Evolutionary conservation across 2,329 filamentous ascomycete genomes (phyloP), one percentile per base, ranked within the genome.

Genomic region (Cladobotryum mycophilum): DNA sequence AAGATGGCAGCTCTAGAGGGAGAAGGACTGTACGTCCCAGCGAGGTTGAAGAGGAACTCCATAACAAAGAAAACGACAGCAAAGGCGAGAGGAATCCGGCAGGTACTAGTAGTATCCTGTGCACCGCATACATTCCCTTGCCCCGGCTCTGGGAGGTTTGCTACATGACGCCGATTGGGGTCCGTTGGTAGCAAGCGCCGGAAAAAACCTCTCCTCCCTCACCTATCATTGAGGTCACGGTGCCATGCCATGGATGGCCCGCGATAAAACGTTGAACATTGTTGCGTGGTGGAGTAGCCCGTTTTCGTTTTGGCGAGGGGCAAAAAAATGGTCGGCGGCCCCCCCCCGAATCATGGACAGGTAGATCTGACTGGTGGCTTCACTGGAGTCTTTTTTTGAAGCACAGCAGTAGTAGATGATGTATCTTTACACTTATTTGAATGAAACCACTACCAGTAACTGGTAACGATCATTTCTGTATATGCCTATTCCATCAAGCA

Each of bases 121-220:
- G 41, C 40, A 37, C 44, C 41, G 18, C 40, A 30, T 30, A 30
- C 25, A 37, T 48, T 38, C 46, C 45, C 45, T 48, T 45, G 40
- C 34, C 42, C 36, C 49, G 45, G 41, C 41, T 42, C 38, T 42
- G 49, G 22, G 30, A 45, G 41, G 49, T 47, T 47, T 33, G 49
- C 40, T 25, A 38, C 22, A 49, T 43, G 51, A 46, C 47, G 51
- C 51, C 51, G 47, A 49, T 53, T 45, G 49, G 47, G 30, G 47
- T 46, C 51, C 47, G 47, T 41, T 48, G 49, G 49, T 52, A 52
- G 35, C 49, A 52, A 50, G 47, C 51, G 42, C 51, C 50, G 20
- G 42, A 52, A 49, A 46, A 49, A 41, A 3, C 25, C 25, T 30
- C 25, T 45, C 38, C 22, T 45, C 42, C 38, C 22, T 45, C 42